Evolutionary conservation across 225 moss, liverwort and hornwort species (phyloP).

Genomic region (Climacium dendroides): DNA sequence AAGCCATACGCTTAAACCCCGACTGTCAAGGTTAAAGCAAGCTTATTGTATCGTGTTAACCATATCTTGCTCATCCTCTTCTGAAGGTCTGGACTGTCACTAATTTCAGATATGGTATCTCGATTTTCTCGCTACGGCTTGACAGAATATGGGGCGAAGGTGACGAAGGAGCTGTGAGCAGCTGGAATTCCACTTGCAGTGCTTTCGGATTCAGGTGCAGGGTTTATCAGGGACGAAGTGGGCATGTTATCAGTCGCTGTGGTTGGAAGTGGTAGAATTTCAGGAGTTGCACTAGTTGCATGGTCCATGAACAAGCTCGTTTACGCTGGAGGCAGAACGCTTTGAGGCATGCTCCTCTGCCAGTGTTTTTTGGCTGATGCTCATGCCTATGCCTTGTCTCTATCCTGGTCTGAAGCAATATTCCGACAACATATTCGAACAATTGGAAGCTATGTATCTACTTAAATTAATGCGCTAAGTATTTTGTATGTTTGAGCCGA

Average conservation of each 20-base stretch:
- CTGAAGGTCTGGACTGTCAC: background rate
- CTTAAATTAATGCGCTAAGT: background rate
- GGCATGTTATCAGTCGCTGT: slow-evolving; percentile 63
- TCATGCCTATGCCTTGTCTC: background rate
- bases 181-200: slow-evolving; percentile 44
- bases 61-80: background rate
- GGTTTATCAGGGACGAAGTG: slow-evolving; percentile 52
- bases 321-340: slow-evolving; percentile 66
- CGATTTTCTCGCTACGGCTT: slow-evolving; percentile 28
- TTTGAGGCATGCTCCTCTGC: slow-evolving; percentile 27
- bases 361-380: background rate
- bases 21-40: background rate
- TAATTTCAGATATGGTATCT: background rate
- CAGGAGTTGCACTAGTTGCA: slow-evolving; percentile 54
- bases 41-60: background rate
- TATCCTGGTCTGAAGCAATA: background rate
- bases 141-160: slow-evolving; percentile 50
- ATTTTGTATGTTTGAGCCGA: background rate
- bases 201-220: slow-evolving; percentile 61
- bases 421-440: background rate
- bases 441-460: background rate
- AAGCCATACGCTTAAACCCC: background rate
- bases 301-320: slow-evolving; percentile 70
- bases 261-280: slow-evolving; percentile 70
- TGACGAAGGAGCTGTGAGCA: slow-evolving; percentile 49